Base-by-base conservation (phyloP, 257 asterid genomes). In the Rauvolfia tetraphylla region DNA sequence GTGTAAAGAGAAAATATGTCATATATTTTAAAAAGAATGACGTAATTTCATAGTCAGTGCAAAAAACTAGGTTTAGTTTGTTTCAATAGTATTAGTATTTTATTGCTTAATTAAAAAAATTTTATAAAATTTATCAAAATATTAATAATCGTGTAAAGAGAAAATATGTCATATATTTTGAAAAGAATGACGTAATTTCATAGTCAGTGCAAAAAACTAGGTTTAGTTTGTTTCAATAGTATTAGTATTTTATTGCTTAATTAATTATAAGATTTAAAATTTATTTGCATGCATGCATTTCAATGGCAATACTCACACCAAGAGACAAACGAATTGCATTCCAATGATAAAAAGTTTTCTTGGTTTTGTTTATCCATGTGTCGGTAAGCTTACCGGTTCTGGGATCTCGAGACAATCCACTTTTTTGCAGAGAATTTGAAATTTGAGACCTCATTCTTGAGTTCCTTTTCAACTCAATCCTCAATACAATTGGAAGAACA, bases 61-160 rank as follows among this genome's bases (percentile, higher is more conserved):
- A 59, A 71, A 81, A 75, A 81, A 76, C 83, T 81, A 85, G 88
- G 81, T 84, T 76, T 72, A 72, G 46, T 78, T 53, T 18, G 25
- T 14, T 51, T 3, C 11, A 9, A 12, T 18, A 3, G 25, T 53
- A 20, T 69, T 57, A 85, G 74, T 62, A 85, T 87, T 89, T 79
- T 34, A 74, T 83, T 86, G 74, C 86, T 79, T 87, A 90, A 73
- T 73, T 83, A n/a, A n/a, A n/a, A n/a, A n/a, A n/a, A n/a, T n/a
- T n/a, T n/a, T n/a, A n/a, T n/a, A n/a, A n/a, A n/a, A n/a, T n/a
- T n/a, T n/a, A n/a, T n/a, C n/a, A n/a, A n/a, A n/a, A n/a, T n/a
- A n/a, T n/a, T n/a, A n/a, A n/a, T n/a, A n/a, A n/a, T n/a, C n/a
- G n/a, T n/a, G n/a, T n/a, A n/a, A n/a, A n/a, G n/a, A n/a, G n/a